Evolutionary conservation across 768 basidiomycete species (phyloP).

Genomic region (Boletus eberwhitei): DNA sequence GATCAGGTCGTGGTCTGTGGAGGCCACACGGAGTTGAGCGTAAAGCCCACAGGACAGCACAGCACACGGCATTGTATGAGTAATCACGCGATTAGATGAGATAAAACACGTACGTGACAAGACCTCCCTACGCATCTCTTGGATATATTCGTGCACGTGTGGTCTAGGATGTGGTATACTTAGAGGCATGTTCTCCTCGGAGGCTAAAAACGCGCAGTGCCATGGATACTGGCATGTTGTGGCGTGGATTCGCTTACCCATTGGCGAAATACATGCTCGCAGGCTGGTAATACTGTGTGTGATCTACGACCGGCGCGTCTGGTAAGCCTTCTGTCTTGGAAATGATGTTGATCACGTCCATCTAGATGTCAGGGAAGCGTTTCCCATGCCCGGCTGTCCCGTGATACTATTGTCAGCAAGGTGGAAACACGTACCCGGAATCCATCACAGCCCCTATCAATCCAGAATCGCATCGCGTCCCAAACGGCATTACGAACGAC

Average conservation of each 20-base stretch:
- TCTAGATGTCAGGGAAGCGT: constrained; percentile 33
- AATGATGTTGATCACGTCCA: constrained; percentile 70
- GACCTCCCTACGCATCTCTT: constrained; percentile 62
- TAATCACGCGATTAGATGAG: constrained; percentile 16
- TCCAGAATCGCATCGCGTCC: constrained; percentile 70
- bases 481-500: constrained; percentile 56
- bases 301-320: constrained; percentile 58
- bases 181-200: neutral
- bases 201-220: constrained; percentile 3
- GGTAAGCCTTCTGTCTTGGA: constrained; percentile 63
- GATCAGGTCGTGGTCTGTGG: constrained; percentile 51
- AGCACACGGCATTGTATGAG: neutral
- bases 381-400: neutral
- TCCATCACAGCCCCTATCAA: constrained; percentile 71
- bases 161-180: constrained; percentile 40
- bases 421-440: constrained; percentile 51
- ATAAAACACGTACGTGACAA: constrained; percentile 47
- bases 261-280: constrained; percentile 54
- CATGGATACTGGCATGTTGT: constrained; percentile 2
- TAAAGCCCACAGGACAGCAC: neutral
- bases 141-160: constrained; percentile 61
- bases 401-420: neutral
- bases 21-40: constrained; percentile 6
- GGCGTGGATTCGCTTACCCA: constrained; percentile 41
- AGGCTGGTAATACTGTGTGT: constrained; percentile 49